Evolutionary conservation across 495 filamentous ascomycete species (phyloP), one percentile per base, ranked within the genome.

Genomic region (Lentithecium fluviatile): DNA sequence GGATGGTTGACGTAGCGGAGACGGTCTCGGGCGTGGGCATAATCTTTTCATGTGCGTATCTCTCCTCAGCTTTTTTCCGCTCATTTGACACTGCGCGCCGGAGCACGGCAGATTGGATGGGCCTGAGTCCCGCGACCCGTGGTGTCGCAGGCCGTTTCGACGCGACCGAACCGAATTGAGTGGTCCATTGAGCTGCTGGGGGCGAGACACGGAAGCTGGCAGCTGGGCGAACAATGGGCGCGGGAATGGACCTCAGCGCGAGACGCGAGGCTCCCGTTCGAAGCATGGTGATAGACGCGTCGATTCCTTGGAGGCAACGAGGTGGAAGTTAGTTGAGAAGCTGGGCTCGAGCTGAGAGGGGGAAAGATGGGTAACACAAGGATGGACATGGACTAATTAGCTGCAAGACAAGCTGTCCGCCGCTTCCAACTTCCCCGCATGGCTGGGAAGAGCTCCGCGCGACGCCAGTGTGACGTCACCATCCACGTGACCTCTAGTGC

Each of bases 11-110:
- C 2, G 67, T 75, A n/a, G 70, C 71, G 1, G 83, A 78, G 10
- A 90, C 85, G 6, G 76, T 69, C 19, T 83, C 80, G 0, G 88
- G 86, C 49, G 81, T 67, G 2, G 78, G 55, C 55, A 81, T 67
- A 4, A 90, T 63, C 55, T 82, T 82, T 58, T 80, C 58, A 23
- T 81, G 60, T 20, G 71, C 73, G 6, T 80, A 29, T 62, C 77
- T 71, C 48, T 79, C 73, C 62, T 88, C 86, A 37, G 66, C 68
- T 56, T 83, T 74, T 40, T 60, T 73, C 68, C 88, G 78, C 42
- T 70, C 70, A 56, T 77, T 78, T 25, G 65, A 70, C 10, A 63
- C 56, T 10, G 67, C 56, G 17, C 64, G 56, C 3, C 62, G 65
- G 17, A 48, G 54, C 21, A 68, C 11, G 54, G 72, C 53, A 45